Evolutionary conservation across 495 filamentous ascomycete species (phyloP).

Genomic region (Neurospora pannonica): DNA sequence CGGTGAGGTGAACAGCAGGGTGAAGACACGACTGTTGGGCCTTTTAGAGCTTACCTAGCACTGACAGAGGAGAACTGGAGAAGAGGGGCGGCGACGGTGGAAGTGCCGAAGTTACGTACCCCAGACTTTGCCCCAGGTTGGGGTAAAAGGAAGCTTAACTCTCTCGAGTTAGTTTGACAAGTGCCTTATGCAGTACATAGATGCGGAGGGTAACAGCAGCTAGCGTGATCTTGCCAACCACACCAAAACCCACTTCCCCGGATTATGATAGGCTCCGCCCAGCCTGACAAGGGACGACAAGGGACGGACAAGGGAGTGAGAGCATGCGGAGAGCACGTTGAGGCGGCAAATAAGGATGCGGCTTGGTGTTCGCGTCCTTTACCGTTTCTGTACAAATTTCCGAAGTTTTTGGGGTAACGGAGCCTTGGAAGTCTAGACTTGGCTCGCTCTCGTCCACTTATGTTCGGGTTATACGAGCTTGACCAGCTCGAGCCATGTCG

Average conservation of each 20-base stretch:
- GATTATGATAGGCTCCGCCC: not conserved
- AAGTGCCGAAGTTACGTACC: not conserved
- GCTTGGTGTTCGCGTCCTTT: not conserved
- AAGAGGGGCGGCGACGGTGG: not conserved
- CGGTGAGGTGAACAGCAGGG: not conserved
- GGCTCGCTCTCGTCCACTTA: not conserved
- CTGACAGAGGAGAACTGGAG: not conserved
- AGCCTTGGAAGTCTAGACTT: not conserved
- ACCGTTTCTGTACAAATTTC: not conserved
- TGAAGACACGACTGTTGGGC: not conserved
- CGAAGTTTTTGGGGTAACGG: not conserved
- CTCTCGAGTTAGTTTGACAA: not conserved
- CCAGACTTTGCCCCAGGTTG: not conserved
- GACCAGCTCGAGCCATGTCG: not conserved
- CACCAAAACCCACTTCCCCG: not conserved
- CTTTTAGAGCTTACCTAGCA: not conserved
- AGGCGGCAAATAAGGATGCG: not conserved
- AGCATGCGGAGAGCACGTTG: not conserved
- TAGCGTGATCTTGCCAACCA: not conserved
- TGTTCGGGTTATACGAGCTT: not conserved
- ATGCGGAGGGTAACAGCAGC: not conserved
- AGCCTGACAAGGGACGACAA: not conserved
- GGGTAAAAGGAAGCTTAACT: not conserved
- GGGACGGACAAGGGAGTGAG: not conserved
- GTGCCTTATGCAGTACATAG: not conserved